These are phyloP conservation scores for Isatis lusitanica DNA, from an alignment of 441 rosid genomes.

Conservation along the genomic window DNA sequence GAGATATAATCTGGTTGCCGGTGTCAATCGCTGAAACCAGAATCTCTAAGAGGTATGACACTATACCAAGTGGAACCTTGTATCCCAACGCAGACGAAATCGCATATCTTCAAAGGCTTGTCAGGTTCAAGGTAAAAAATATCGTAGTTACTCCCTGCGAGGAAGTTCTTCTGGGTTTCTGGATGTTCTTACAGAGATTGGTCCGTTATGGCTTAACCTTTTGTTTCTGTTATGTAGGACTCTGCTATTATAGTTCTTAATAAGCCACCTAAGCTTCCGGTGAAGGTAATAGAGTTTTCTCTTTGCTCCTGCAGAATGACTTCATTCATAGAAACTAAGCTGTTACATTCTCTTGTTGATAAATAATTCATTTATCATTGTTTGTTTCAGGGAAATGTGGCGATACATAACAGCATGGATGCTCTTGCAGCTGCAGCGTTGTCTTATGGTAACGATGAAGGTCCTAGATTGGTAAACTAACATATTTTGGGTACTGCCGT, in stretches of 20 bases:
- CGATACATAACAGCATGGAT: slow-evolving; percentile 93
- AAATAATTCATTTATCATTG: not conserved
- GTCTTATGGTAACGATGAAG: slow-evolving; percentile 73
- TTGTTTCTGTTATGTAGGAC: slow-evolving; percentile 48
- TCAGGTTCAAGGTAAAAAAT: slow-evolving; percentile 66
- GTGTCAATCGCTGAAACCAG: slow-evolving; percentile 73
- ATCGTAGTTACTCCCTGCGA: not conserved
- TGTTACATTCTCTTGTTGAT: slow-evolving; percentile 6
- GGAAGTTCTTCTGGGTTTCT: slow-evolving; percentile 3
- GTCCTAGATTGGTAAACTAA: slow-evolving; percentile 76
- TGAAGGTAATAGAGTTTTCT: slow-evolving; percentile 57
- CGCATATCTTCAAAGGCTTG: slow-evolving; percentile 80
- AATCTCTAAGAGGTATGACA: slow-evolving; percentile 73
- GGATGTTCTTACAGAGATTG: not conserved
- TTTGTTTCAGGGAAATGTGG: slow-evolving; percentile 62
- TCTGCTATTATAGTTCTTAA: slow-evolving; percentile 75
- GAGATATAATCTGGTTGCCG: slow-evolving; percentile 62
- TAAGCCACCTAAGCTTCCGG: slow-evolving; percentile 90
- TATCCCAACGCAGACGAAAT: slow-evolving; percentile 94
- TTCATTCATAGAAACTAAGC: not conserved
- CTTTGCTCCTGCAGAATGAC: not conserved
- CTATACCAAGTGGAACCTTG: slow-evolving; percentile 86
- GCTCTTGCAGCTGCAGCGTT: slow-evolving; percentile 91
- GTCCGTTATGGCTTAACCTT: not conserved
- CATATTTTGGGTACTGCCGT: not conserved